These are phyloP conservation scores for Polyporus arcularius DNA, from an alignment of 768 basidiomycete species.

Conservation along the genomic window DNA sequence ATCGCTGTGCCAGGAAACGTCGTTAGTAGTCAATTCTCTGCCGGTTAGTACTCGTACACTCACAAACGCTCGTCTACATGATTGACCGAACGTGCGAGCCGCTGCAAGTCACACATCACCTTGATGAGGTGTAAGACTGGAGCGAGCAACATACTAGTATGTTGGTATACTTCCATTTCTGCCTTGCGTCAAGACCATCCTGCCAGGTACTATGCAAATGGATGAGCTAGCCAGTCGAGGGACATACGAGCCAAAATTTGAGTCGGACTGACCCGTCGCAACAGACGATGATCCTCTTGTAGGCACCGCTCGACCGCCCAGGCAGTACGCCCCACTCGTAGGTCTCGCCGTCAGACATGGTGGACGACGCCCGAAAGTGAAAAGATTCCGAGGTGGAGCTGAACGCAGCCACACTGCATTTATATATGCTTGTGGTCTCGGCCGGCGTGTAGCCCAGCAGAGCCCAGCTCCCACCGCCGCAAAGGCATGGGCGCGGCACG, in stretches of 20 bases:
- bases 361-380: no score
- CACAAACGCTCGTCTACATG: slow-evolving; percentile 34
- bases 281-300: slow-evolving; percentile 69
- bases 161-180: slow-evolving; percentile 35
- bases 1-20: slow-evolving; percentile 10
- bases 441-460: no score
- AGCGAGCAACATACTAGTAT: slow-evolving; percentile 26
- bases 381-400: no score
- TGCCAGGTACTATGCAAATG: slow-evolving; percentile 61
- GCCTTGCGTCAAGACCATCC: slow-evolving; percentile 44
- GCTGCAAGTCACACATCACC: slow-evolving; percentile 14
- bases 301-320: slow-evolving; percentile 19
- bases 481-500: not conserved
- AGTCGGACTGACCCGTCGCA: slow-evolving; percentile 61
- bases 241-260: no score
- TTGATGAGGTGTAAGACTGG: not conserved
- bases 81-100: slow-evolving; percentile 32
- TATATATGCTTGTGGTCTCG: not conserved
- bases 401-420: no score
- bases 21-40: no score
- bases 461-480: not conserved
- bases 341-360: no score
- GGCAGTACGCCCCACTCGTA: not conserved
- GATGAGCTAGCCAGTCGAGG: not conserved
- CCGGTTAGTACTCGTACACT: not conserved